Conservation (phyloP, 1,139 yeast species). For the Diutina sp. region DNA sequence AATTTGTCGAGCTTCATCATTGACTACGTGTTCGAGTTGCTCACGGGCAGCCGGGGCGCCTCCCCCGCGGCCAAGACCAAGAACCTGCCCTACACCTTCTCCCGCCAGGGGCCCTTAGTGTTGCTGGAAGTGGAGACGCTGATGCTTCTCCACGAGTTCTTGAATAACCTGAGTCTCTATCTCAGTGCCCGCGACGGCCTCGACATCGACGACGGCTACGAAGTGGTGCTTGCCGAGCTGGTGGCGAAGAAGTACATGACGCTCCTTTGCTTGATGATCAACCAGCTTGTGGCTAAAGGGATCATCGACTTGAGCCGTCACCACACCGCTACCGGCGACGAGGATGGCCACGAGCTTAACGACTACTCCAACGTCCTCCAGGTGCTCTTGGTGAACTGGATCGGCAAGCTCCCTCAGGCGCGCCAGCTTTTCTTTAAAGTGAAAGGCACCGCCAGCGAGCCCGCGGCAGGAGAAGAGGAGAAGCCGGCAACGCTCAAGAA, state of each 20-base stretch:
- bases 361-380: slow-evolving; percentile 8
- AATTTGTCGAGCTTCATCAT: slow-evolving; percentile 37
- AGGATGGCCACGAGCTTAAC: slow-evolving; percentile 5
- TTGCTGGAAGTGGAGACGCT: slow-evolving; percentile 46
- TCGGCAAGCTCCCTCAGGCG: slow-evolving; percentile 18
- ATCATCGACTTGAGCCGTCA: slow-evolving; percentile 21
- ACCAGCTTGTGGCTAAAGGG: slow-evolving; percentile 30
- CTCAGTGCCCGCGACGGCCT: slow-evolving; percentile 16
- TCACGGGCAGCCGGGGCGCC: slow-evolving; percentile 41
- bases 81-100: slow-evolving; percentile 20
- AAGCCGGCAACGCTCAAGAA: background rate
- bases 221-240: slow-evolving; percentile 22
- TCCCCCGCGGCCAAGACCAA: slow-evolving; percentile 9
- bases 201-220: slow-evolving; percentile 21
- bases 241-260: slow-evolving; percentile 38
- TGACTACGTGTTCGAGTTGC: slow-evolving; percentile 49
- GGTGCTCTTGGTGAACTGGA: slow-evolving; percentile 8
- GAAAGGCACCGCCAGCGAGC: slow-evolving; percentile 5
- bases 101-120: slow-evolving; percentile 40
- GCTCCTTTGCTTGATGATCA: slow-evolving; percentile 49
- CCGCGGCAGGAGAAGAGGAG: background rate
- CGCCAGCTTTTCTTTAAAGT: slow-evolving; percentile 24
- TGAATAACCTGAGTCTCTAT: slow-evolving; percentile 40
- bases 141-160: slow-evolving; percentile 60
- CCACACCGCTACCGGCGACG: slow-evolving; percentile 8